Evolutionary conservation across 2,329 filamentous ascomycete species (phyloP), one percentile per base, ranked within the genome.

Genomic region (Colletotrichum brevisporum): DNA sequence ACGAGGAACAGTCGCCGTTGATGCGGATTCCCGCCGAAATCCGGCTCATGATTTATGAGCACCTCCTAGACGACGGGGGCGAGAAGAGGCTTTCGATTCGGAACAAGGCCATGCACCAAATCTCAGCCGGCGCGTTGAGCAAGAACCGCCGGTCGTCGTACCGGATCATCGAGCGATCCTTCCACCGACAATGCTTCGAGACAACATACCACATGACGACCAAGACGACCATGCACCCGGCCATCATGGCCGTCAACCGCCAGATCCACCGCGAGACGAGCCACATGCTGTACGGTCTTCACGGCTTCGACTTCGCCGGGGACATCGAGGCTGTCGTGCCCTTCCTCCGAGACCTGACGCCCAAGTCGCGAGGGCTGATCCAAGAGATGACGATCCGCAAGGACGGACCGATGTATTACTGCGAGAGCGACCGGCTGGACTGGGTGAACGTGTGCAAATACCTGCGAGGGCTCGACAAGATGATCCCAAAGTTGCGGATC

Each of bases 281-380:
- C 4, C 82, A 85, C 66, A 75, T 88, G 16, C 79, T 91, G 4
- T 91, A 91, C 76, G 81, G 80, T 8, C 79, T 76, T 63, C 87
- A 90, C 75, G 80, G 80, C 0, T 91, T 91, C 76, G 84, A 87
- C 73, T 91, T 91, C 75, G 86, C 85, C 70, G 82, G 83, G 55
- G 83, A 88, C 76, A 81, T 91, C 71, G 89, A 91, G 76, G 87
- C 89, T 16, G 83, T 89, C 6, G 82, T 85, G 1, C 88, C 89
- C 0, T 91, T 91, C 75, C 80, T 91, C 47, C 79, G 81, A 39
- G 88, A 91, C 75, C 82, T 90, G 41, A 87, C 85, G 2, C 81
- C 83, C 1, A 73, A 76, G 18, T 84, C 85, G 2, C 82, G 86
- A 41, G 75, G 77, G 10, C 79, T 85, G 54, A 78, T 91, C 67